These are phyloP conservation scores for Cryptococcus sp. DNA, from an alignment of 1,284 basidiomycete species.

Conservation along the genomic window DNA sequence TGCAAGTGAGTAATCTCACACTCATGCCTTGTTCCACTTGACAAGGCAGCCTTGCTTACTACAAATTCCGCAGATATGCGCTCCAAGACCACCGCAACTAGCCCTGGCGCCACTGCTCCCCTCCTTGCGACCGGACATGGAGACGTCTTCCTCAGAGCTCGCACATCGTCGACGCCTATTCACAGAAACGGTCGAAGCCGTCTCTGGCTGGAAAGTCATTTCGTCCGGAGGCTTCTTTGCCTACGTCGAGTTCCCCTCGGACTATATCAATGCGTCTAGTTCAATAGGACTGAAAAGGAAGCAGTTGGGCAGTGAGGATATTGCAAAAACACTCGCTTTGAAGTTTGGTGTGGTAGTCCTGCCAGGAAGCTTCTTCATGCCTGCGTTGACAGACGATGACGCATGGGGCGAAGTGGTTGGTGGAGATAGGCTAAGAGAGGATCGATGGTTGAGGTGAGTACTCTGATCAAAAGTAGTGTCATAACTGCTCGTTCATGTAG, in stretches of 20 bases:
- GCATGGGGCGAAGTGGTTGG: slow-evolving; percentile 37
- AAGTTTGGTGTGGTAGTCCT: slow-evolving; percentile 68
- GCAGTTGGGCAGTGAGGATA: slow-evolving; percentile 54
- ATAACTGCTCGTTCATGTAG: neutral
- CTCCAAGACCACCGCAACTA: slow-evolving; percentile 69
- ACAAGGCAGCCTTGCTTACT: too few relatives aligned
- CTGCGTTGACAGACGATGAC: slow-evolving; percentile 35
- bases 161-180: slow-evolving; percentile 65
- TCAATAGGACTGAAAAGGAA: slow-evolving; percentile 60
- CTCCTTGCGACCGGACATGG: slow-evolving; percentile 61
- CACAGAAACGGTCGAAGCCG: slow-evolving; percentile 47
- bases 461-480: neutral
- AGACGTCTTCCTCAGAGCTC: slow-evolving; percentile 59
- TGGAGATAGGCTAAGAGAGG: slow-evolving; percentile 49
- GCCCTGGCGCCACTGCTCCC: slow-evolving; percentile 64
- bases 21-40: neutral
- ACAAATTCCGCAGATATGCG: slow-evolving; percentile 62
- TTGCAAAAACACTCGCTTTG: slow-evolving; percentile 63
- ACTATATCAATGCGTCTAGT: slow-evolving; percentile 57
- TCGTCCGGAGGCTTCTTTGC: slow-evolving; percentile 73
- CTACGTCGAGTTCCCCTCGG: slow-evolving; percentile 67
- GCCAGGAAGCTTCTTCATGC: slow-evolving; percentile 69
- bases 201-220: slow-evolving; percentile 63
- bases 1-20: slow-evolving; percentile 54
- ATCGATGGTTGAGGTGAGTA: slow-evolving; percentile 63